Percentiles rank a stretch among this genome's conserved stretches.
phyloP scores from a whole-genome alignment of 2,329 filamentous ascomycete species.

The Aspergillus piperis region DNA sequence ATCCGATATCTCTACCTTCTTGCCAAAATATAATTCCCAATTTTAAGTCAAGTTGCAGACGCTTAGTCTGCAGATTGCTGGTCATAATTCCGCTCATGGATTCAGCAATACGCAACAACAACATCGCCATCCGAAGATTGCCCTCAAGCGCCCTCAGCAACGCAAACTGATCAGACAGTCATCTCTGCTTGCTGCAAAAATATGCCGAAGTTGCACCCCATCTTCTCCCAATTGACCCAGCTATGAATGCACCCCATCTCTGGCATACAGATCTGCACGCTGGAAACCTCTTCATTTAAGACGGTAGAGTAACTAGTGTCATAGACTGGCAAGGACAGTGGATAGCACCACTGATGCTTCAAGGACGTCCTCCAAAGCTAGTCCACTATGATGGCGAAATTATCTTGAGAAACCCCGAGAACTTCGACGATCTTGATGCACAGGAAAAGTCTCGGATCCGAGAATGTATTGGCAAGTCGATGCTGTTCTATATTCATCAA shows the following conservation, averaged over 20 bases:
- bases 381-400: slow-evolving; percentile 30
- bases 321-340: slow-evolving; percentile 48
- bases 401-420: slow-evolving; percentile 25
- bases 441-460: slow-evolving; percentile 18
- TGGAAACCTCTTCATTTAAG: slow-evolving; percentile 42
- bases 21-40: too few species aligned
- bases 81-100: slow-evolving; percentile 23
- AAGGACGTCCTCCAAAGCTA: slow-evolving; percentile 24
- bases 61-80: too few species aligned
- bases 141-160: slow-evolving; percentile 24
- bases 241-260: slow-evolving; percentile 32
- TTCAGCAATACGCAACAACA: slow-evolving; percentile 30
- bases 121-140: slow-evolving; percentile 19
- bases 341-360: slow-evolving; percentile 29
- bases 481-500: slow-evolving; percentile 26
- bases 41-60: too few species aligned
- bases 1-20: too few species aligned
- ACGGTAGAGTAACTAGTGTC: slow-evolving; percentile 39
- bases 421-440: slow-evolving; percentile 25
- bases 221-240: slow-evolving; percentile 30
- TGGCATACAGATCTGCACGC: slow-evolving; percentile 45
- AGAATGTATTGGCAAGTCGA: slow-evolving; percentile 24
- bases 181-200: slow-evolving; percentile 37
- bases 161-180: slow-evolving; percentile 31
- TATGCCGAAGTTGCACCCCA: slow-evolving; percentile 34